Evolutionary conservation across 192 early-diverging fungal species (phyloP), one percentile per base, ranked within the genome.

Genomic region (Podila epigama): DNA sequence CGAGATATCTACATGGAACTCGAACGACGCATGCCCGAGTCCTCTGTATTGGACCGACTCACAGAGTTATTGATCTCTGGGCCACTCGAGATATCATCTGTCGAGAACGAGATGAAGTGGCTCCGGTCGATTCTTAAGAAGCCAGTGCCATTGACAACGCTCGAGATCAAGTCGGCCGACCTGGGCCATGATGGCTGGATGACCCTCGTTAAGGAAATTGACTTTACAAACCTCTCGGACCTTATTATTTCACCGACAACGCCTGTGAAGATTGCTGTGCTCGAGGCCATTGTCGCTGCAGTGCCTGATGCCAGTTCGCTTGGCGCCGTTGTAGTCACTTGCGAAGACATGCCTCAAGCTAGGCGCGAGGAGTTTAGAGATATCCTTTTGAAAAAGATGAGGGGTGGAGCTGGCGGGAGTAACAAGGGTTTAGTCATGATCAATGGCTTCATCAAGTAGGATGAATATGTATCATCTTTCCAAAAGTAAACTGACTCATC

Each of bases 121-220:
- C 57, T 61, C 18, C 56, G 52, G 13, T 55, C 70, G 4, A 27
- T 72, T n/a, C 35, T 72, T 22, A 41, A 42, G 13, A 73, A 73
- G 12, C 39, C 44, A 3, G 44, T 41, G 5, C 70, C 70, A n/a
- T 16, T 73, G 10, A 50, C 20, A 13, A 73, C 56, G 25, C 44
- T 73, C 41, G 70, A 73, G 34, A 50, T 73, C 22, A 63, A 65
- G 12, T 59, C 40, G 18, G 63, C 64, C 16, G 64, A 73, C 15
- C 41, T 73, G 32, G 64, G 70, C 27, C 70, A 73, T 34, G 62
- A 73, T 25, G 70, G 70, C 5, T 73, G 70, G 70, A 73, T 73
- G 70, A 73, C 63, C 12, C 39, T 73, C 0, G 70, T 63, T 8
- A 55, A 73, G n/a, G 70, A 73, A 32, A 51, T 73, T 7, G 51